Conservation (phyloP, 176 grass and related monocot genomes). For the Pharus latifolius region DNA sequence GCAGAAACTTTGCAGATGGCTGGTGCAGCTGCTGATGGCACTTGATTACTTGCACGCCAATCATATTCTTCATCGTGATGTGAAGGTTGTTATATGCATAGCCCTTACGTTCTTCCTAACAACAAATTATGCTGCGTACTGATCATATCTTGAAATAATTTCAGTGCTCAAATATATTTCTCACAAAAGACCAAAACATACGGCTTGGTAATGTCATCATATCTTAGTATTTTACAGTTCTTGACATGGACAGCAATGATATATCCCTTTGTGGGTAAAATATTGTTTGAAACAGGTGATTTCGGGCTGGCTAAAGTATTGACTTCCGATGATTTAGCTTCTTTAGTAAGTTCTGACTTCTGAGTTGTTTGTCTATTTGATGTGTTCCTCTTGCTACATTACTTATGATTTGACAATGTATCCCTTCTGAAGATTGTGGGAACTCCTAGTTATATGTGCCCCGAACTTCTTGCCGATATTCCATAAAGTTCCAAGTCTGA, state of each 20-base stretch:
- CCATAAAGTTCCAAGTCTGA: conserved; percentile 98
- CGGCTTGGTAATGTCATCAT: conserved; percentile 57
- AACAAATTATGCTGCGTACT: conserved; percentile 12
- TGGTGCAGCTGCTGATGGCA: conserved; percentile 87
- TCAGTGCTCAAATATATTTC: conserved; percentile 99
- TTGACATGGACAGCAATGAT: neutral
- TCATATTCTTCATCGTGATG: conserved; percentile 95
- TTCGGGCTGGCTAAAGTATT: conserved; percentile 95
- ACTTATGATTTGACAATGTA: neutral
- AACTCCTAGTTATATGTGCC: conserved; percentile 98
- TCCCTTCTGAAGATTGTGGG: conserved; percentile 67
- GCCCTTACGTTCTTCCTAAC: neutral
- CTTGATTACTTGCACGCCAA: conserved; percentile 85
- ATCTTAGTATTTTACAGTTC: neutral
- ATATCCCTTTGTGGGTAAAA: conserved; percentile 4
- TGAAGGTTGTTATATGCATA: conserved; percentile 53
- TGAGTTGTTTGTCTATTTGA: neutral
- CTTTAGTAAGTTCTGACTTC: conserved; percentile 55
- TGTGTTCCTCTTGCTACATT: neutral
- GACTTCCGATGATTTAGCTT: conserved; percentile 86
- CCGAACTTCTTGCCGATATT: conserved; percentile 98
- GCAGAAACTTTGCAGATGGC: conserved; percentile 78
- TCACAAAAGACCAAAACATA: conserved; percentile 79
- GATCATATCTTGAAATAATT: neutral
- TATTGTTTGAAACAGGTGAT: conserved; percentile 53